Base-by-base conservation (phyloP, 2,329 filamentous ascomycete species). In the Fusarium annulatum region DNA sequence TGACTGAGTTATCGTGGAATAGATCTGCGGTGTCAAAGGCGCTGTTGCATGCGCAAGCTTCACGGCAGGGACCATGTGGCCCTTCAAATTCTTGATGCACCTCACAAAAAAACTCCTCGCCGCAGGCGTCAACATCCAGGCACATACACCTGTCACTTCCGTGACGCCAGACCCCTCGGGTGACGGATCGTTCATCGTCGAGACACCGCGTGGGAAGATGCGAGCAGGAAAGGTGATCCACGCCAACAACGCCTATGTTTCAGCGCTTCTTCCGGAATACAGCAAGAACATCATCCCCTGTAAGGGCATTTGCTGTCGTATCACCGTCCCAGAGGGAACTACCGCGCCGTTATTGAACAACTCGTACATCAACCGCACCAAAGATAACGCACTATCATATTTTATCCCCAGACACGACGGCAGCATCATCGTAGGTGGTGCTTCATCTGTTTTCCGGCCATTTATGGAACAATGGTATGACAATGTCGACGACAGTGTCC, bases 181-280 rank as follows among this genome's bases (percentile, higher is more conserved):
- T 7, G 39, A 61, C 12, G 59, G 59, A 7, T 61, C 59, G 1
- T 61, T 61, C 9, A 45, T 61, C 19, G 15, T 61, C 30, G 49
- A 61, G 16, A 61, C 59, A 21, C 30, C 38, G 5, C 59, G 59
- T 38, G 92, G 91, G 16, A 78, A 69, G 1, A 86, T 92, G 59
- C 79, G 74, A 15, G 84, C 91, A 3, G 84, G 82, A 33, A 86
- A 86, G 39, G 83, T 93, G 19, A 82, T 93, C 23, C 85, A 92
- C 48, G 91, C 91, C 21, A 93, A 90, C 3, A 94, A 94, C 73
- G 91, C 84, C 18, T 93, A 93, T 79, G 92, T 90, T 0, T 87
- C 89, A 2, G 85, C 87, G 18, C 79, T 94, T 10, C 81, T 91
- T 3, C 90, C 90, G 0, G 79, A 86, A 61, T 92, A 92, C 77